Evolutionary conservation across 1,284 basidiomycete genomes (phyloP).

Genomic region (Ustilago nuda): DNA sequence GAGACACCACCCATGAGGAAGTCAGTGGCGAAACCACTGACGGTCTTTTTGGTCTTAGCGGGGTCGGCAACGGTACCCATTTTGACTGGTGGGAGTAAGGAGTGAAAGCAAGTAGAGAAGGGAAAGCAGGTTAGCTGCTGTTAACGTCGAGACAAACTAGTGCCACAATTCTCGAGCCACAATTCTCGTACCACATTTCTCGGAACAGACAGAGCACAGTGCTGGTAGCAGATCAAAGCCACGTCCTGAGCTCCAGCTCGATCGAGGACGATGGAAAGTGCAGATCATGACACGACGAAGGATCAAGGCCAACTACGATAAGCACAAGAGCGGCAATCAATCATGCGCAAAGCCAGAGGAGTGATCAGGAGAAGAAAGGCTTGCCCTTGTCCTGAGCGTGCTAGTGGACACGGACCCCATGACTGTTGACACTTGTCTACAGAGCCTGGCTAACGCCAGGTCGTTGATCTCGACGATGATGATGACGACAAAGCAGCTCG

Average conservation of each 20-base stretch:
- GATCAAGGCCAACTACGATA: neutral
- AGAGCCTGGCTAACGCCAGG: neutral
- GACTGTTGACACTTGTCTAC: neutral
- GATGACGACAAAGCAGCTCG: constrained; percentile 5
- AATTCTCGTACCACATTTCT: too few relatives aligned
- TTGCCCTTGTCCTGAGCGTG: neutral
- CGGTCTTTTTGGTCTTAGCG: constrained; percentile 61
- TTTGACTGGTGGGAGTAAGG: constrained; percentile 34
- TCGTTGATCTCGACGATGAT: neutral
- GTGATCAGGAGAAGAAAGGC: neutral
- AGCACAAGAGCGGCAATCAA: neutral
- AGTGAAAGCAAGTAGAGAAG: neutral
- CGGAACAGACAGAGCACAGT: too few relatives aligned
- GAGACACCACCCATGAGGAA: constrained; percentile 70
- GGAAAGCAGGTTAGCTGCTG: neutral
- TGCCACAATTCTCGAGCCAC: too few relatives aligned
- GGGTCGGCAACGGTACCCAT: constrained; percentile 63
- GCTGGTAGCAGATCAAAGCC: neutral
- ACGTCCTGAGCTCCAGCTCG: neutral
- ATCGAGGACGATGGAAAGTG: neutral
- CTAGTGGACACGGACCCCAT: neutral
- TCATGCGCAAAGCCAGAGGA: neutral
- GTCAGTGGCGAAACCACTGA: constrained; percentile 64
- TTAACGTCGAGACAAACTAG: neutral
- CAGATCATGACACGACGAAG: neutral